Evolutionary conservation across 257 asterid species (phyloP), one percentile per base, ranked within the genome.

Genomic region (Anisodus tanguticus): DNA sequence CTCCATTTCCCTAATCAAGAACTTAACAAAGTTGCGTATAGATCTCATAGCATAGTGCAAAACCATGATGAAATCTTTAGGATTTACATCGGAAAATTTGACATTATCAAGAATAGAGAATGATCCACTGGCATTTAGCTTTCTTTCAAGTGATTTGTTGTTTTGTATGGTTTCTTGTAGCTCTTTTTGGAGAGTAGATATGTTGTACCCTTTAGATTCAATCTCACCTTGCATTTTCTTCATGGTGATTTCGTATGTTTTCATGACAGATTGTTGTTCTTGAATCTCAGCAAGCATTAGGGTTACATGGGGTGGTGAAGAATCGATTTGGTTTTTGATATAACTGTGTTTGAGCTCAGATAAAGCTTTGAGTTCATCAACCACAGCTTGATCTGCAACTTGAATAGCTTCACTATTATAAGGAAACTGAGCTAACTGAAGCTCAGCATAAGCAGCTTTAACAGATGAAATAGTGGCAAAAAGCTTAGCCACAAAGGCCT

Each of bases 381-480:
- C 97, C n/a, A 96, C 98, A 7, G 95, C 89, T 72, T 93, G 98
- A 85, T 96, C 99, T 55, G 99, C 97, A 2, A 89, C 80, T 17
- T 91, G 97, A 16, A 96, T 88, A 37, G 97, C 98, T 8, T 88
- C 97, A 43, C 80, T 69, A 88, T 88, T 89, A 89, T 93, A 94
- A n/a, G 98, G 99, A 19, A 93, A 94, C 94, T 96, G 99, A 8
- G 99, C 98, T 90, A 94, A 87, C 86, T 96, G 99, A 11, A 94
- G 93, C 93, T 93, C 95, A 11, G 99, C 99, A 83, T 96, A 96
- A 51, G 99, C 97, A 4, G 99, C 99, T 84, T 96, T 96, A 1
- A 89, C 90, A 3, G 98, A 88, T 0, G 99, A 96, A 83, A 94
- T 54, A 2, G 98, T 89, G 58, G 99, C 99, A 87, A 96, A 96